Base-by-base conservation (phyloP, 345 rosid genomes). In the Salix exigua region DNA sequence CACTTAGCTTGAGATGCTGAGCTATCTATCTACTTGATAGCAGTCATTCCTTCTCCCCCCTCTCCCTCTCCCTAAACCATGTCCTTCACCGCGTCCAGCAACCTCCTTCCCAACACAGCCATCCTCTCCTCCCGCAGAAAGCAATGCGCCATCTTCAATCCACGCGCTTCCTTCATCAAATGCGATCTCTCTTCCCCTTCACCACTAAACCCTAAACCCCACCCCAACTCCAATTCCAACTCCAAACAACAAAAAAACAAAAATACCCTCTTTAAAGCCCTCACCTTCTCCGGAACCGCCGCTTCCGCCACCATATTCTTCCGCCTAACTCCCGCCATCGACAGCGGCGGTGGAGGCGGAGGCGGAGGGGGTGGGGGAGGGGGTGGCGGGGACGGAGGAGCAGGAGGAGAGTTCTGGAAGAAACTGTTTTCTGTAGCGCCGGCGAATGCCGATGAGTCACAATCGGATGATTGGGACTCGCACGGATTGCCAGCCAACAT, bases 401-500 rank as follows among this genome's bases (percentile, higher is more conserved):
- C 81, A 0, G 85, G 80, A 3, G 77, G 77, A 55, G 88, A 82
- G 18, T 91, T 94, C 74, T 91, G 95, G 95, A 79, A 77, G 64
- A 70, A 80, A 10, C 26, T 94, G 68, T 78, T 96, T 55, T 79
- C 87, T 7, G 86, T 81, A 1, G 81, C 90, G 0, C 60, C 84
- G 1, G 98, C 99, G 1, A 85, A 90, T 44, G 99, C 98, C 3
- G 97, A 94, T 61, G 98, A 94, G 46, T 78, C 50, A 53, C 92
- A 89, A 61, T 82, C 85, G 8, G 84, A 77, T 44, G 99, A 92
- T 44, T 96, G 94, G 95, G 98, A 96, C 80, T 80, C 97, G 28
- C 99, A 91, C 55, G 98, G 98, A 7, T 75, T 93, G 17, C 99
- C 99, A 4, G 97, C 92, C 28, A 92, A 96, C 87, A 90, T 91